Percentiles rank a stretch among this genome's conserved stretches.
phyloP scores from a whole-genome alignment of 257 asterid species.

The Gynochthodes officinalis region DNA sequence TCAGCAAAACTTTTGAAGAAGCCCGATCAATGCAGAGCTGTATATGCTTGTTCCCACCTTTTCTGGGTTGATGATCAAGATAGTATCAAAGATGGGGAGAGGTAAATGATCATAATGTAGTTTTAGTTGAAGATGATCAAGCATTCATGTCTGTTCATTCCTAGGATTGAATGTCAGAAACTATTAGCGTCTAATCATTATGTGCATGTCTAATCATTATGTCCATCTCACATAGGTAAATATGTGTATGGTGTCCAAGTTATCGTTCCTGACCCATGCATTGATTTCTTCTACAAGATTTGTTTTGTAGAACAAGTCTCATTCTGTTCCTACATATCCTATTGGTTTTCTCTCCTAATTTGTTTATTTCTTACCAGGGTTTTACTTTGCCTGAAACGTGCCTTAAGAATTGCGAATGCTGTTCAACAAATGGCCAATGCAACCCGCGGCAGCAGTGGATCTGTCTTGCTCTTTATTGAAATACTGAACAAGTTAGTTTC shows the following conservation, averaged over 20 bases:
- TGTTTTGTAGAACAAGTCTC: neutral
- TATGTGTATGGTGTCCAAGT: neutral
- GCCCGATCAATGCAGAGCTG: slow-evolving; percentile 98
- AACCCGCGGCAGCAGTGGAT: slow-evolving; percentile 82
- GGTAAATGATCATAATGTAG: slow-evolving; percentile 41
- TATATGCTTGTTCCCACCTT: slow-evolving; percentile 95
- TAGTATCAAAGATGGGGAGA: slow-evolving; percentile 82
- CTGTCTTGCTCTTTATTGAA: slow-evolving; percentile 79
- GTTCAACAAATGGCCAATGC: slow-evolving; percentile 96
- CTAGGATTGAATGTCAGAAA: neutral
- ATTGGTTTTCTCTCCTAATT: slow-evolving; percentile 4
- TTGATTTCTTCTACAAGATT: neutral
- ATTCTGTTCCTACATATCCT: neutral
- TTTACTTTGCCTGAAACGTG: slow-evolving; percentile 93
- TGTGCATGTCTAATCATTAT: neutral
- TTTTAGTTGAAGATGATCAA: neutral
- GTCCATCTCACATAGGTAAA: neutral
- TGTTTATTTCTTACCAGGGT: slow-evolving; percentile 49
- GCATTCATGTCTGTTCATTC: neutral
- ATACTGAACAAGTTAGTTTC: slow-evolving; percentile 77
- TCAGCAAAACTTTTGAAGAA: slow-evolving; percentile 97
- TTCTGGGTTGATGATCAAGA: slow-evolving; percentile 97
- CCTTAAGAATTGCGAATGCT: slow-evolving; percentile 90
- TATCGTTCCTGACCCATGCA: neutral
- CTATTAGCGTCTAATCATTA: neutral